These are phyloP conservation scores for Bonnemaisonia californica DNA, from an alignment of 31 red algal species.

Conservation along the genomic window DNA sequence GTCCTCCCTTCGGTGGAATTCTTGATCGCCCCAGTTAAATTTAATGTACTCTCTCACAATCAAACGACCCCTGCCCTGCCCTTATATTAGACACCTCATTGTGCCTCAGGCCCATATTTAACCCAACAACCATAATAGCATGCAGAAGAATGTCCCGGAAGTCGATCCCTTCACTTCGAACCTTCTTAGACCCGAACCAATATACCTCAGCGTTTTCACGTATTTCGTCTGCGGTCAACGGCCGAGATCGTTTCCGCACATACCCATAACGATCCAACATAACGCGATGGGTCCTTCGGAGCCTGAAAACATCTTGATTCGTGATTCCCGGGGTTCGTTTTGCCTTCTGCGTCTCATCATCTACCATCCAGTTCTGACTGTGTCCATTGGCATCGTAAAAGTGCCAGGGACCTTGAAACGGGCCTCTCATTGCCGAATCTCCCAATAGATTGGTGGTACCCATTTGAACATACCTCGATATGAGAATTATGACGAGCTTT, in stretches of 20 bases:
- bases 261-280: background rate
- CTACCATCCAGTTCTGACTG: background rate
- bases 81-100: slow-evolving; percentile 39
- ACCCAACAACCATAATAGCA: slow-evolving; percentile 34
- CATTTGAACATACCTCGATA: slow-evolving; percentile 46
- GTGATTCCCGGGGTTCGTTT: slow-evolving; percentile 17
- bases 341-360: background rate
- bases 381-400: slow-evolving; percentile 37
- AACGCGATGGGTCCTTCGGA: slow-evolving; percentile 24
- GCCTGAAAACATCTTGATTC: slow-evolving; percentile 32
- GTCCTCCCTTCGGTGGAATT: background rate
- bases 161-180: background rate
- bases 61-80: background rate
- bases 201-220: slow-evolving; percentile 32
- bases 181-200: slow-evolving; percentile 26
- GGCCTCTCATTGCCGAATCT: slow-evolving; percentile 25
- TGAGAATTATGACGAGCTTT: slow-evolving; percentile 37
- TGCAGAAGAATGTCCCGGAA: slow-evolving; percentile 39
- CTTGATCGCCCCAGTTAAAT: slow-evolving; percentile 13
- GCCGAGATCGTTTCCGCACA: background rate
- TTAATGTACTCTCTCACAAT: background rate
- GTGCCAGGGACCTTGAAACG: slow-evolving; percentile 11
- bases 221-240: background rate
- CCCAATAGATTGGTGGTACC: background rate
- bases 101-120: slow-evolving; percentile 37